phyloP scores from a whole-genome alignment of 805 yeast genomes.

The Myxozyma monticola region DNA sequence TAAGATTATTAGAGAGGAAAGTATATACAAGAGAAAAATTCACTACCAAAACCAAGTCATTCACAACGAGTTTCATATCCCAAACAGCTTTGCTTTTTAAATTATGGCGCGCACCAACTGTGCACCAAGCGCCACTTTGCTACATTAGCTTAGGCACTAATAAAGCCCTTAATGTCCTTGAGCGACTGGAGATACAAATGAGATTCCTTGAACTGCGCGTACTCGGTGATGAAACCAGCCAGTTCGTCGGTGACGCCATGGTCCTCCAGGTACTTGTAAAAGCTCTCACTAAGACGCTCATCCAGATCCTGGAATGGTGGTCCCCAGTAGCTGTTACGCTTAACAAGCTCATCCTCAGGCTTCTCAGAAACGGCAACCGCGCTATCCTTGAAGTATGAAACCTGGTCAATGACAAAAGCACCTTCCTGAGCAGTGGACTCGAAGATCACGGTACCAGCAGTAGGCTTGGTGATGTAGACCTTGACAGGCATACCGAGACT shows the following conservation, averaged over 20 bases:
- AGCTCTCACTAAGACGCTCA: slow-evolving; percentile 15
- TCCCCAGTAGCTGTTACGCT: slow-evolving; percentile 24
- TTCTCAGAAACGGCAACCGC: slow-evolving; percentile 11
- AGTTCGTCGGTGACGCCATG: slow-evolving; percentile 16
- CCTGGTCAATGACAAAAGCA: slow-evolving; percentile 10
- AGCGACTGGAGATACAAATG: slow-evolving; percentile 17
- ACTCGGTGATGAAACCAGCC: slow-evolving; percentile 14
- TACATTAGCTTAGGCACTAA: slow-evolving; percentile 15
- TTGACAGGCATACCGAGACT: slow-evolving; percentile 11
- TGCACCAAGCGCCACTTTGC: too few relatives aligned
- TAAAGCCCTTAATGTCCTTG: slow-evolving; percentile 8
- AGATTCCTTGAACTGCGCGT: slow-evolving; percentile 16
- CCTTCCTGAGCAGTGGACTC: slow-evolving; percentile 6
- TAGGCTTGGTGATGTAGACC: slow-evolving; percentile 19
- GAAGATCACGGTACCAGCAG: slow-evolving; percentile 17
- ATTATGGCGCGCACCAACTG: too few relatives aligned
- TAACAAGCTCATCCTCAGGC: slow-evolving; percentile 4
- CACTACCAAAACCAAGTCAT: slow-evolving; percentile 4
- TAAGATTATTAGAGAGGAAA: not conserved
- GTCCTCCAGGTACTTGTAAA: slow-evolving; percentile 14
- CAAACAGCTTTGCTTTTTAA: not conserved
- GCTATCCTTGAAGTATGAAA: slow-evolving; percentile 15
- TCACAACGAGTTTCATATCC: not conserved
- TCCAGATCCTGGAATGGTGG: slow-evolving; percentile 27
- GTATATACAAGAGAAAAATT: not conserved